Evolutionary conservation across 2,329 filamentous ascomycete genomes (phyloP).

Genomic region (Aspergillus awamori): DNA sequence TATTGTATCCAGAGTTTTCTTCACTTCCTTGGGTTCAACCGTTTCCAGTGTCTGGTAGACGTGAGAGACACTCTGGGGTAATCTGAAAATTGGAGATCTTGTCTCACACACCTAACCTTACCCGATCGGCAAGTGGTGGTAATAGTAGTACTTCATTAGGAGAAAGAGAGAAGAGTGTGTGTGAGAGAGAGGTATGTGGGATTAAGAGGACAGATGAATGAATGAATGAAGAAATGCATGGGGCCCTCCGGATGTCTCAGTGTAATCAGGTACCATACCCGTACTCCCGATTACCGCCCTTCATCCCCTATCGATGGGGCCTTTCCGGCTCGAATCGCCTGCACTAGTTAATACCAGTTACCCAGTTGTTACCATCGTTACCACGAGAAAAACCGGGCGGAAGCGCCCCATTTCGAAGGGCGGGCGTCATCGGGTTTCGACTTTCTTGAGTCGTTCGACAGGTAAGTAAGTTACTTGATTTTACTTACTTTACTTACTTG

Average conservation of each 20-base stretch:
- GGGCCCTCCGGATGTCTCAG: neutral
- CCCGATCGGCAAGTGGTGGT: too few species aligned
- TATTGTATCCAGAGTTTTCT: neutral
- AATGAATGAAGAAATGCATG: neutral
- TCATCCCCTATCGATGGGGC: constrained; percentile 11
- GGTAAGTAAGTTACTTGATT: too few species aligned
- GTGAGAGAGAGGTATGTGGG: neutral
- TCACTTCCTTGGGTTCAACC: neutral
- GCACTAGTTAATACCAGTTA: constrained; percentile 5
- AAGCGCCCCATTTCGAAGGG: neutral
- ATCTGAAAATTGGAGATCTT: neutral
- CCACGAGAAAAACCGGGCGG: constrained; percentile 4
- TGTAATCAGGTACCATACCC: constrained; percentile 5
- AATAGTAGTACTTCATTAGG: neutral
- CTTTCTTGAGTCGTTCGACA: too few species aligned
- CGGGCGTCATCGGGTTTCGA: neutral
- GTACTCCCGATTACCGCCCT: constrained; percentile 10
- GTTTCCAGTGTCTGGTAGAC: neutral
- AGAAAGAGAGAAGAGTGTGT: too few species aligned
- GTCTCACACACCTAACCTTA: too few species aligned
- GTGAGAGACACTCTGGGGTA: neutral
- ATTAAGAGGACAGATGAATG: neutral
- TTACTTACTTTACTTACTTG: too few species aligned
- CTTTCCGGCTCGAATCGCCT: neutral
- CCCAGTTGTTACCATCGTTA: neutral